phyloP scores from a whole-genome alignment of 495 filamentous ascomycete genomes.

The Glutinoglossum americanum region DNA sequence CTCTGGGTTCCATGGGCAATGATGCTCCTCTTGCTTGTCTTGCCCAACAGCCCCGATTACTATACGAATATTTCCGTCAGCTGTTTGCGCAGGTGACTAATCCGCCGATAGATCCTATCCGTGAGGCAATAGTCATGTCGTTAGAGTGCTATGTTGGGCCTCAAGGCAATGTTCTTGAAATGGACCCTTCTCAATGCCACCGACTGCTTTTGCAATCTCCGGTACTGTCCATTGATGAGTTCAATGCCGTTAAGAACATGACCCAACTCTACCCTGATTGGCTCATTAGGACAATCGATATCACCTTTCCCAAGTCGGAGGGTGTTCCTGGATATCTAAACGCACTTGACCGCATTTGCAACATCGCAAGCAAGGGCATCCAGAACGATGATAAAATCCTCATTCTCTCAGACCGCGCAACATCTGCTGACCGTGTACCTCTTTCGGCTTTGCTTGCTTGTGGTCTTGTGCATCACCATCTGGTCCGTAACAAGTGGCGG shows the following conservation, averaged over 20 bases:
- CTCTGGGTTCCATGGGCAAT: slow-evolving; percentile 98
- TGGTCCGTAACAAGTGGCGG: slow-evolving; percentile 93
- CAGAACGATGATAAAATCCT: slow-evolving; percentile 70
- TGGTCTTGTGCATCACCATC: slow-evolving; percentile 90
- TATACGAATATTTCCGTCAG: slow-evolving; percentile 97
- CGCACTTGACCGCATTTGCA: slow-evolving; percentile 77
- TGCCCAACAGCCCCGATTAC: slow-evolving; percentile 66
- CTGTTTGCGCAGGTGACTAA: slow-evolving; percentile 99
- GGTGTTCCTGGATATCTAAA: slow-evolving; percentile 73
- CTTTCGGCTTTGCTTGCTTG: slow-evolving; percentile 81
- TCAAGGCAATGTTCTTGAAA: slow-evolving; percentile 91
- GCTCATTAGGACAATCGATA: slow-evolving; percentile 85
- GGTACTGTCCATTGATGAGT: slow-evolving; percentile 76
- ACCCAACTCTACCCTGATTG: slow-evolving; percentile 53
- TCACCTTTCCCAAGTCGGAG: slow-evolving; percentile 82
- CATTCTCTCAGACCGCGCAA: slow-evolving; percentile 78
- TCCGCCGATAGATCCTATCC: slow-evolving; percentile 93
- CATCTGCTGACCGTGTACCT: slow-evolving; percentile 61
- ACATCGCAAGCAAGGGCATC: slow-evolving; percentile 67
- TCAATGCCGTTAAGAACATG: slow-evolving; percentile 74
- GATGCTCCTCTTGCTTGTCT: slow-evolving; percentile 90
- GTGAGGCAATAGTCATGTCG: slow-evolving; percentile 98
- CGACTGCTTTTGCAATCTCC: slow-evolving; percentile 76
- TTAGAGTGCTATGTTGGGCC: slow-evolving; percentile 94
- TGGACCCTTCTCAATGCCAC: slow-evolving; percentile 77